Evolutionary conservation across 768 basidiomycete genomes (phyloP).

Genomic region (Hericium rajendrae): DNA sequence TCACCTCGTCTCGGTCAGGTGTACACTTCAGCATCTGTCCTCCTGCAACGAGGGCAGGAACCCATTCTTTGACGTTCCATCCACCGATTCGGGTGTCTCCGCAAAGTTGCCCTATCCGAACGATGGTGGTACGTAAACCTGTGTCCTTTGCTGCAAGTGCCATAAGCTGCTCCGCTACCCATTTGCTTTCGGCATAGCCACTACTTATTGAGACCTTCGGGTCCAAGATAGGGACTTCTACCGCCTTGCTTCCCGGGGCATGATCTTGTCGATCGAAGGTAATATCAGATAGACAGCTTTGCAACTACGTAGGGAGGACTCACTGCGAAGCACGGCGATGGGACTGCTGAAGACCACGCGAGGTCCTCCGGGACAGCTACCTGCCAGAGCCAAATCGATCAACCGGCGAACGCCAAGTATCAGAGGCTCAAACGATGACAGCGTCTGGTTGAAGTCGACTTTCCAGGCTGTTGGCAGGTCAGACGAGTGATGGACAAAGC

Average conservation of each 20-base stretch:
- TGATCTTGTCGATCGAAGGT: not conserved
- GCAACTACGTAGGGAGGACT: not conserved
- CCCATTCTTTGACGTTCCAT: conserved; percentile 9
- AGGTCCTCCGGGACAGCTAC: not conserved
- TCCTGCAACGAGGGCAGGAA: conserved; percentile 5
- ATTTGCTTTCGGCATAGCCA: conserved; percentile 12
- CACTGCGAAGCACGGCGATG: not conserved
- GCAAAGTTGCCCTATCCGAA: conserved; percentile 11
- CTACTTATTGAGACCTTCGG: not conserved
- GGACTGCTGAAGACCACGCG: not conserved
- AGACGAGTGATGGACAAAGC: not conserved
- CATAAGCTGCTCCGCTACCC: conserved; percentile 16
- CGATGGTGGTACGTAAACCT: conserved; percentile 6
- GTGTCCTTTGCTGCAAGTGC: not conserved
- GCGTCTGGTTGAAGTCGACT: not conserved
- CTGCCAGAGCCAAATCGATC: not conserved
- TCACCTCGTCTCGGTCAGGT: not conserved
- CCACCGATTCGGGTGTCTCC: not conserved
- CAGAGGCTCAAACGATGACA: not conserved
- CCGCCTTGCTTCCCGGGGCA: no score
- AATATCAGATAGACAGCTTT: not conserved
- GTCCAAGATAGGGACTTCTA: not conserved
- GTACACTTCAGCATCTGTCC: not conserved
- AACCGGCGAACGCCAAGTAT: not conserved
- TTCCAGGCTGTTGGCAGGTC: not conserved